Conservation (phyloP, 176 grass and related monocot genomes). For the Otatea glauca region DNA sequence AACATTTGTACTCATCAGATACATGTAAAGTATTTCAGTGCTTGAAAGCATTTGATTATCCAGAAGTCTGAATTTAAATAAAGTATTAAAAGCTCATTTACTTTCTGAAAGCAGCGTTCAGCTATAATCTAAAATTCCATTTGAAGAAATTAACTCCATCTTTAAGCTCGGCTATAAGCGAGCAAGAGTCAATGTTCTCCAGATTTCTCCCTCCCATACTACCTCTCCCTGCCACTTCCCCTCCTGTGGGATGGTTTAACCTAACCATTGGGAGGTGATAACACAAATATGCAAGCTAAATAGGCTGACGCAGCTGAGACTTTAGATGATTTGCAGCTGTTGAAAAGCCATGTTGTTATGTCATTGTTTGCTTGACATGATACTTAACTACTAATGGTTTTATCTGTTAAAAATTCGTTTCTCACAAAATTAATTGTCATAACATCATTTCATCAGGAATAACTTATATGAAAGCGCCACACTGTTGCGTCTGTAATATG, state of each 20-base stretch:
- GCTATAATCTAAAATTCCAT: not conserved
- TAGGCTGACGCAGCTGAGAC: constrained; percentile 10
- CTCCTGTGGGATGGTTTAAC: not conserved
- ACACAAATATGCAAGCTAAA: not conserved
- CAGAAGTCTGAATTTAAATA: not conserved
- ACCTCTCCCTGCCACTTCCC: not conserved
- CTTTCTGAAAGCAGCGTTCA: not conserved
- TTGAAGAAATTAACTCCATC: not conserved
- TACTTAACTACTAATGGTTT: not conserved
- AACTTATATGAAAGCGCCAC: not conserved
- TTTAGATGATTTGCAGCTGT: not conserved
- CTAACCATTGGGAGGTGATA: constrained; percentile 6
- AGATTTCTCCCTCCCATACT: not conserved
- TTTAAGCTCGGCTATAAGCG: not conserved
- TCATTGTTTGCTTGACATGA: constrained; percentile 16
- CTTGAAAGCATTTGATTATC: constrained; percentile 17
- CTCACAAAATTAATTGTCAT: not conserved
- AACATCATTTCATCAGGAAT: constrained; percentile 1
- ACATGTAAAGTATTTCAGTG: not conserved
- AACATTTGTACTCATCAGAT: constrained; percentile 1
- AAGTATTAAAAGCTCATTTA: not conserved
- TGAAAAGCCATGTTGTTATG: not conserved
- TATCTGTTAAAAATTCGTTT: not conserved
- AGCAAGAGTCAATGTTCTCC: constrained; percentile 2
- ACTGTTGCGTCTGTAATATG: not conserved